phyloP scores from a whole-genome alignment of 768 basidiomycete genomes.

The Boletus eberwhitei region DNA sequence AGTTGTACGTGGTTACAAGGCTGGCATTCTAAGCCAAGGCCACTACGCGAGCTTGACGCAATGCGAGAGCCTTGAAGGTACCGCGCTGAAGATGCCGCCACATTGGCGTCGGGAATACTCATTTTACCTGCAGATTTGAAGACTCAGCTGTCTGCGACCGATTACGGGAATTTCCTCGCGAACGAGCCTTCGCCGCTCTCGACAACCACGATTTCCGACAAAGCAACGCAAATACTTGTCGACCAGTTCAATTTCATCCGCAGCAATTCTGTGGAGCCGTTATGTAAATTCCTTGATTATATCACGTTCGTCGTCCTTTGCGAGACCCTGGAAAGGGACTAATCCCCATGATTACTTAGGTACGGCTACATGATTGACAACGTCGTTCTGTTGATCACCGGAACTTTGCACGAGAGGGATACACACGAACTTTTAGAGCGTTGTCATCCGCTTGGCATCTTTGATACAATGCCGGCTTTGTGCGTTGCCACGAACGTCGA shows the following conservation, averaged over 20 bases:
- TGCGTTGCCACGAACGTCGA: conserved; percentile 99
- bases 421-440: conserved; percentile 95
- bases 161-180: conserved; percentile 97
- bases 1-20: conserved; percentile 89
- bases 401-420: conserved; percentile 94
- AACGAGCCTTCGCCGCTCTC: conserved; percentile 93
- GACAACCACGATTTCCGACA: conserved; percentile 94
- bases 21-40: conserved; percentile 81
- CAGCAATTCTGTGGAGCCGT: conserved; percentile 85
- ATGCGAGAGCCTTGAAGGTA: conserved; percentile 96
- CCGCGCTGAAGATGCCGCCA: conserved; percentile 11
- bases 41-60: conserved; percentile 94
- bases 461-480: conserved; percentile 98
- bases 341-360: conserved; percentile 38
- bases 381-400: conserved; percentile 94
- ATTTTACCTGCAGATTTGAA: conserved; percentile 69
- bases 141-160: conserved; percentile 92
- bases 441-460: conserved; percentile 95
- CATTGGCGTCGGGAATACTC: not conserved
- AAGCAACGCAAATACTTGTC: conserved; percentile 91
- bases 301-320: conserved; percentile 71
- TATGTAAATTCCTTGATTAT: conserved; percentile 94
- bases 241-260: conserved; percentile 96
- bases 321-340: conserved; percentile 1
- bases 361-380: conserved; percentile 99